A percentile compares a stretch with the other conserved stretches of the same genome.
phyloP scores from a whole-genome alignment of 352 stramenopile genomes.

The Aphanomyces astaci region DNA sequence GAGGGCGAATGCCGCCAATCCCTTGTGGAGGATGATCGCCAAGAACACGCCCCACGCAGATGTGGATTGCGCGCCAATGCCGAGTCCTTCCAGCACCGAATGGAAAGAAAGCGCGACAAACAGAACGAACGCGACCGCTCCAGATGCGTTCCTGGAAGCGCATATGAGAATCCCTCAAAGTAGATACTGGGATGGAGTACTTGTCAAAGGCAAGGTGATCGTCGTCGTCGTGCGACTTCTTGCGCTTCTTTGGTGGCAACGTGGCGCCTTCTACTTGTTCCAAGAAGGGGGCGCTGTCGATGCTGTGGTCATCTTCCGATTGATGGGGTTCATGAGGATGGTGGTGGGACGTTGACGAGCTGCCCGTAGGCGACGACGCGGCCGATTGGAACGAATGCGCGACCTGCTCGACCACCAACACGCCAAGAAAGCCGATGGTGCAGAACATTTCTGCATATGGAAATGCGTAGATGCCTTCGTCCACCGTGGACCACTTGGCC shows the following conservation, averaged over 20 bases:
- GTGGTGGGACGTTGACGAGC: background rate
- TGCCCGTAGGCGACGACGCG: background rate
- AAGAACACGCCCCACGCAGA: conserved; percentile 70
- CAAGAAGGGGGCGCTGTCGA: conserved; percentile 19
- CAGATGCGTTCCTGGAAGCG: conserved; percentile 28
- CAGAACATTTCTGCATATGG: conserved; percentile 77
- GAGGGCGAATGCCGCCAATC: conserved; percentile 61
- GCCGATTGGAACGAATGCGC: conserved; percentile 40
- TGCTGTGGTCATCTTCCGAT: conserved; percentile 6
- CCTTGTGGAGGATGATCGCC: conserved; percentile 74
- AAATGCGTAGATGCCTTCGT: conserved; percentile 56
- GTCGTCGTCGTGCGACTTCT: conserved; percentile 13
- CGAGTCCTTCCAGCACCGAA: conserved; percentile 66
- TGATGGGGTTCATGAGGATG: conserved; percentile 29
- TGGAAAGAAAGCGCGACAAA: conserved; percentile 77
- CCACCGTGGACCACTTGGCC: conserved; percentile 49
- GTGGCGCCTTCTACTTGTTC: conserved; percentile 5
- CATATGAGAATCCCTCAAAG: background rate
- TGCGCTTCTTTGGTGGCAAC: conserved; percentile 18
- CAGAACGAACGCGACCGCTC: conserved; percentile 57
- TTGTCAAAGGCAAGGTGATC: conserved; percentile 31
- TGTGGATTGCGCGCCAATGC: conserved; percentile 58
- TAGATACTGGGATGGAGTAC: background rate
- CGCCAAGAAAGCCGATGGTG: conserved; percentile 54
- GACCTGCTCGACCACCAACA: conserved; percentile 59